A percentile compares a stretch with the other conserved stretches of the same genome.
These are phyloP conservation scores for Lipomyces sp. DNA, from an alignment of 805 yeast species.

Conservation along the genomic window DNA sequence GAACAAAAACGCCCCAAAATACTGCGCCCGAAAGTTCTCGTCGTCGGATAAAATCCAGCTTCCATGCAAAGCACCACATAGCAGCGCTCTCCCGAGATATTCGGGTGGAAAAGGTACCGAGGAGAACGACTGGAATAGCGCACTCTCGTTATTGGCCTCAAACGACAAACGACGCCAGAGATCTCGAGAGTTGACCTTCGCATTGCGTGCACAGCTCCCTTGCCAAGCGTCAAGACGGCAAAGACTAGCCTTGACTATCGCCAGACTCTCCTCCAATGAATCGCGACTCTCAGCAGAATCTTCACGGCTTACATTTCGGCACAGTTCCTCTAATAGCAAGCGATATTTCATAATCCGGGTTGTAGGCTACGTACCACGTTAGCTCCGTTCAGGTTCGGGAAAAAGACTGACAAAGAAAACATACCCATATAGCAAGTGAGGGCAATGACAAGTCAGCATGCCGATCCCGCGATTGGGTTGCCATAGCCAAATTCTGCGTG, in stretches of 20 bases:
- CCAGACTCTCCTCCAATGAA: conserved; percentile 2
- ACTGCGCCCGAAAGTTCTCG: conserved; percentile 10
- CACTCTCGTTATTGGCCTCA: conserved; percentile 2
- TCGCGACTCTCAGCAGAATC: conserved; percentile 16
- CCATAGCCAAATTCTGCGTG: conserved; percentile 11
- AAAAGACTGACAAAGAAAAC: neutral
- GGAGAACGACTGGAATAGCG: neutral
- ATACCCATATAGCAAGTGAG: conserved; percentile 17
- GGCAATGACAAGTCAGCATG: conserved; percentile 17
- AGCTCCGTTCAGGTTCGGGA: neutral
- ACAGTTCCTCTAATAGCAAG: conserved; percentile 18
- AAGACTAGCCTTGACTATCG: conserved; percentile 5
- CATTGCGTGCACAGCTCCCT: neutral
- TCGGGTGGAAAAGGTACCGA: conserved; percentile 5
- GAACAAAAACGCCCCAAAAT: conserved; percentile 23
- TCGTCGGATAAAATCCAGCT: conserved; percentile 22
- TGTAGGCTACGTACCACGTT: conserved; percentile 15
- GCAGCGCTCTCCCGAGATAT: conserved; percentile 17
- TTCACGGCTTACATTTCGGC: conserved; percentile 11
- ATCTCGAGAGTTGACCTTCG: conserved; percentile 5
- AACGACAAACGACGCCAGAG: conserved; percentile 20
- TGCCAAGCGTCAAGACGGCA: conserved; percentile 8
- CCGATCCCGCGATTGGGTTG: conserved; percentile 12
- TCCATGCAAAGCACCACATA: conserved; percentile 26
- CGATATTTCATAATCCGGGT: conserved; percentile 18